Conservation (phyloP, 2,329 filamentous ascomycete genomes). For the Alternaria hordeiaustralica region DNA sequence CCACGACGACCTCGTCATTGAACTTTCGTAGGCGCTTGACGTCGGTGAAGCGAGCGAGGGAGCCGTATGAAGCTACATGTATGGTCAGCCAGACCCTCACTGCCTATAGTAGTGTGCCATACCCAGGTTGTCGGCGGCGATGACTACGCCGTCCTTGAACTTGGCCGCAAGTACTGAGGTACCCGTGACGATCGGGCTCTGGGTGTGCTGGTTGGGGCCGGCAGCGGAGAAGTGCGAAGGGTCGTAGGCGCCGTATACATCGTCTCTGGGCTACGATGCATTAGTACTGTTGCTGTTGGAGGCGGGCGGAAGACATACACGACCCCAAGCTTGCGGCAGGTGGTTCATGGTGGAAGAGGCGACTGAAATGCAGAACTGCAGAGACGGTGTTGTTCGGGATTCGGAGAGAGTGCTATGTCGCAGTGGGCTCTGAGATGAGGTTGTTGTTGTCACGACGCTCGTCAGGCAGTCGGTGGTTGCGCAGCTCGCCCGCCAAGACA, state of each 20-base stretch:
- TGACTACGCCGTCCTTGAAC: conserved; percentile 94
- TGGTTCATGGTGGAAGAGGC: conserved; percentile 63
- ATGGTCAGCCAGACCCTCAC: conserved; percentile 12
- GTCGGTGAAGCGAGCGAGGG: conserved; percentile 91
- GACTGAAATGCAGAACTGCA: conserved; percentile 1
- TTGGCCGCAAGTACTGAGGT: conserved; percentile 95
- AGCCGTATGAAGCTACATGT: conserved; percentile 86
- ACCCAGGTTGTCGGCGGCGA: conserved; percentile 97
- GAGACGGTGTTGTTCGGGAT: not conserved
- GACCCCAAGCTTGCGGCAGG: conserved; percentile 69
- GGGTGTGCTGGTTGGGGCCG: conserved; percentile 78
- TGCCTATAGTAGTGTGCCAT: conserved; percentile 36
- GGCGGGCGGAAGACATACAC: conserved; percentile 55
- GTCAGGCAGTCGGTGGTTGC: conserved; percentile 41
- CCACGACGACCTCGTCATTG: conserved; percentile 81
- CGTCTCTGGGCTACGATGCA: conserved; percentile 81
- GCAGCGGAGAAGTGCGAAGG: conserved; percentile 77
- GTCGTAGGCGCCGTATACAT: conserved; percentile 95
- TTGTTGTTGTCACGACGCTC: conserved; percentile 28
- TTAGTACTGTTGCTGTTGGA: conserved; percentile 27
- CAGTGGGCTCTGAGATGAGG: conserved; percentile 25
- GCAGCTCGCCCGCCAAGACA: conserved; percentile 23
- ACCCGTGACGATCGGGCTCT: conserved; percentile 91
- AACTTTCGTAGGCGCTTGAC: conserved; percentile 94
- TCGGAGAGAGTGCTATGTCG: conserved; percentile 5